Evolutionary conservation across 805 yeast species (phyloP), one percentile per base, ranked within the genome.

Genomic region (Candida ovalis): DNA sequence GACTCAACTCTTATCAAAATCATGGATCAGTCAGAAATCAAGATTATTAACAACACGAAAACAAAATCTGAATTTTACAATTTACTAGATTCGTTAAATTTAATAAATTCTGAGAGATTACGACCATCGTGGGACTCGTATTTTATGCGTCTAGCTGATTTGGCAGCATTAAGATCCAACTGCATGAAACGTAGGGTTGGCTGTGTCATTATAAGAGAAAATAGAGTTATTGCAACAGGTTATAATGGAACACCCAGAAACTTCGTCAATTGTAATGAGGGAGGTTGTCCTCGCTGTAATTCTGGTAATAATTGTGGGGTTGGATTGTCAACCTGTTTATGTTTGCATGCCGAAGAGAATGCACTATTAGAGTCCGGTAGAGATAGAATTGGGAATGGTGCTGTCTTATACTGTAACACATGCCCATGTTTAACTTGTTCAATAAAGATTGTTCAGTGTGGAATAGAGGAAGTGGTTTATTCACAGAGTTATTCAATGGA

Each of bases 131-230:
- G 99, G 99, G 99, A 94, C 64, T 78, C 92, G 1, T 94, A 94
- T 64, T 94, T 94, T 67, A 94, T 94, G 99, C 74, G 82, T 39
- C 68, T 94, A 50, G 97, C 99, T 0, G 90, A 88, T 55, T 74
- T 94, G 59, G 99, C 99, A 0, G 96, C 99, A 0, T 72, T 84
- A 42, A 73, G 99, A 55, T 84, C 96, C 24, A 94, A 94, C 57
- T 94, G 99, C 71, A 94, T 94, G 98, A 94, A 94, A 66, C 73
- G 99, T 50, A 76, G 96, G 45, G 99, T 94, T 2, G 99, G 99
- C 0, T 92, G 98, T 67, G 98, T 94, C 8, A 79, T 94, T 17
- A 97, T 89, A 2, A 76, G 89, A 45, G 94, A 88, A 42, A 81
- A 80, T 35, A 73, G 97, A 48, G 96, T 94, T 24, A 77, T 94